Evolutionary conservation across 2,329 filamentous ascomycete species (phyloP), one percentile per base, ranked within the genome.

Genomic region (Arthroderma sp.): DNA sequence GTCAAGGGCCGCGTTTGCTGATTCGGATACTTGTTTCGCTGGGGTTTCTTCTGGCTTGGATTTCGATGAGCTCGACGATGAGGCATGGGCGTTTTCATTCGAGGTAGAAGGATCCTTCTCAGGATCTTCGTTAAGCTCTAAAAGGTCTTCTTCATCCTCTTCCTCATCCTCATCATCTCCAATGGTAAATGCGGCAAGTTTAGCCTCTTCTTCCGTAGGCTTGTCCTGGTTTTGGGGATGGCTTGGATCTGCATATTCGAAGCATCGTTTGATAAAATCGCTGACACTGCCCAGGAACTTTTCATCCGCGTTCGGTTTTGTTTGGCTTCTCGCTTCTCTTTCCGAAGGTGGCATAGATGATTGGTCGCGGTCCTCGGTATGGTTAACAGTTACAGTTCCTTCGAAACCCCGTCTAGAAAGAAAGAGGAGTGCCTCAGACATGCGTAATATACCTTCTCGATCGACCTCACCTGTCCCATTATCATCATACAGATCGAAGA

Each of bases 401-500:
- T 88, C 84, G 3, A 96, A 75, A 0, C 89, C 91, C 57, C 89
- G 78, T 22, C 91, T 76, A 0, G 88, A 95, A 11, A 98, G 74
- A 64, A 98, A 98, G 2, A 98, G 69, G 30, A 98, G 69, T 0
- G 89, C 86, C 63, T 98, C 91, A 0, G 88, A 95, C 59, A 98
- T 96, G 38, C 87, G 75, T 38, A 98, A 64, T 47, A 98, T 98
- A 4, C 91, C 91, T 63, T 98, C 91, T 7, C 91, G 79, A 57
- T 96, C 91, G 4, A 98, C 88, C 54, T 78, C 86, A 28, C 91
- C 91, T 59, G 94, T 87, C 1, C 80, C 77, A 55, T 89, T 83
- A 52, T 98, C 89, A 59, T 98, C 91, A 61, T 96, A 95, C 0
- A 98, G 76, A 57, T 95, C 85, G 55, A 98, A 98, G 63, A 98